These are phyloP conservation scores for Apiospora rasikravindrae DNA, from an alignment of 2,329 filamentous ascomycete genomes.

Conservation along the genomic window DNA sequence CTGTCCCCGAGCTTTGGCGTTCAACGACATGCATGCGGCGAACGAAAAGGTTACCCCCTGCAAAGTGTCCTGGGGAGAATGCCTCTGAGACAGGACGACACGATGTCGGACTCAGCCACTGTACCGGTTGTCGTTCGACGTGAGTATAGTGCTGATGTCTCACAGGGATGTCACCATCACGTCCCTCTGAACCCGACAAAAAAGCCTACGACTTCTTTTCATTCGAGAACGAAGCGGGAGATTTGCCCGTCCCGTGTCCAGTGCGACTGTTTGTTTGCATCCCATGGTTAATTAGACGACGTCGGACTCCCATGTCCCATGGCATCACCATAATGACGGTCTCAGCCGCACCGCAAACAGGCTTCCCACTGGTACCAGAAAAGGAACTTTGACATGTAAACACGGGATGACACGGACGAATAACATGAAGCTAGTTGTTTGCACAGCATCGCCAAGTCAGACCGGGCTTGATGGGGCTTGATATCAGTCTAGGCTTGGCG, in stretches of 20 bases:
- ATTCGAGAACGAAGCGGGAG: background rate
- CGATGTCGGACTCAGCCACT: background rate
- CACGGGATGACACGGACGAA: background rate
- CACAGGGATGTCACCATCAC: background rate
- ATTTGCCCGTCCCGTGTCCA: background rate
- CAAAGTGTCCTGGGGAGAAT: background rate
- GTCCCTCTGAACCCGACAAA: background rate
- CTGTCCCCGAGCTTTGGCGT: background rate
- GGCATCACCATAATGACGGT: background rate
- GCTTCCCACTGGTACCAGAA: too few species aligned
- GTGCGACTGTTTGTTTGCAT: constrained; percentile 2
- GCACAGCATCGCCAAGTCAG: background rate
- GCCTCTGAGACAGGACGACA: constrained; percentile 5
- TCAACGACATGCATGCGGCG: background rate
- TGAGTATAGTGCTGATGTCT: background rate
- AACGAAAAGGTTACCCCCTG: background rate
- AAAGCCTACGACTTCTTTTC: background rate
- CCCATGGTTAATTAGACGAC: constrained; percentile 3
- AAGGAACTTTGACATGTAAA: background rate
- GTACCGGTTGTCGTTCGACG: background rate
- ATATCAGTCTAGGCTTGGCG: background rate
- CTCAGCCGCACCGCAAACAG: background rate
- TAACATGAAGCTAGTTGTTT: background rate
- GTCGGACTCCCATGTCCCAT: background rate
- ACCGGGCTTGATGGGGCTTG: background rate